These are phyloP conservation scores for Rickenella mellea DNA, from an alignment of 768 basidiomycete genomes.

Conservation along the genomic window DNA sequence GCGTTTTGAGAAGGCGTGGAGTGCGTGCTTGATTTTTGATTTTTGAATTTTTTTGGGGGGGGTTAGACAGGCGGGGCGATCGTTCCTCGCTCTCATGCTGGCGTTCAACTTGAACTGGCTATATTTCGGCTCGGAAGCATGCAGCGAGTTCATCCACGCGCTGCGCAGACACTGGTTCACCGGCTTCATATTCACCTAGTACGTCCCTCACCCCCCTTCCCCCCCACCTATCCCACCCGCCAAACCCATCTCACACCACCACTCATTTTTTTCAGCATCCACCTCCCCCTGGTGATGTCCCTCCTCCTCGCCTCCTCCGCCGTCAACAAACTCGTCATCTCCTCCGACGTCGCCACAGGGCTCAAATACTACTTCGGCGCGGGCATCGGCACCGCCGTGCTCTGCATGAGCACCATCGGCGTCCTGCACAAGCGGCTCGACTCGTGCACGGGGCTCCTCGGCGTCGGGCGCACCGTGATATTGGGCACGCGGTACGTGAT, in stretches of 20 bases:
- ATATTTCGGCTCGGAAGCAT: conserved; percentile 4
- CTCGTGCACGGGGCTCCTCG: neutral
- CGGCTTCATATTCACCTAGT: neutral
- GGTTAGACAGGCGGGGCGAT: conserved; percentile 2
- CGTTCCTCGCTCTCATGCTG: conserved; percentile 6
- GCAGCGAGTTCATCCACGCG: conserved; percentile 4
- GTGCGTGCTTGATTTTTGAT: neutral
- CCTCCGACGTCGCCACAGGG: conserved; percentile 6
- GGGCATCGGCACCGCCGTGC: conserved; percentile 13
- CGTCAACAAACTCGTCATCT: conserved; percentile 9
- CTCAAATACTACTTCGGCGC: conserved; percentile 17
- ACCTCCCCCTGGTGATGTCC: conserved; percentile 16
- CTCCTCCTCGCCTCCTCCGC: conserved; percentile 17
- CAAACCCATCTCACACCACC: neutral
- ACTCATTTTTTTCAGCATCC: neutral
- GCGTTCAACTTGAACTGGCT: conserved; percentile 7
- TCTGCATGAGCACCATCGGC: conserved; percentile 13
- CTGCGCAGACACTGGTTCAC: conserved; percentile 5
- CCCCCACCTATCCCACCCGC: neutral
- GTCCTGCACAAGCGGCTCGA: conserved; percentile 11
- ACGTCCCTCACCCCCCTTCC: neutral
- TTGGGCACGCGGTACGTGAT: neutral
- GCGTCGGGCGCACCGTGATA: neutral
- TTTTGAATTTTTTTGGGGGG: neutral
- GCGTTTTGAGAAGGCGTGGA: too few species aligned